These are phyloP conservation scores for Harrya chromipes DNA, from an alignment of 768 basidiomycete species.

Conservation along the genomic window DNA sequence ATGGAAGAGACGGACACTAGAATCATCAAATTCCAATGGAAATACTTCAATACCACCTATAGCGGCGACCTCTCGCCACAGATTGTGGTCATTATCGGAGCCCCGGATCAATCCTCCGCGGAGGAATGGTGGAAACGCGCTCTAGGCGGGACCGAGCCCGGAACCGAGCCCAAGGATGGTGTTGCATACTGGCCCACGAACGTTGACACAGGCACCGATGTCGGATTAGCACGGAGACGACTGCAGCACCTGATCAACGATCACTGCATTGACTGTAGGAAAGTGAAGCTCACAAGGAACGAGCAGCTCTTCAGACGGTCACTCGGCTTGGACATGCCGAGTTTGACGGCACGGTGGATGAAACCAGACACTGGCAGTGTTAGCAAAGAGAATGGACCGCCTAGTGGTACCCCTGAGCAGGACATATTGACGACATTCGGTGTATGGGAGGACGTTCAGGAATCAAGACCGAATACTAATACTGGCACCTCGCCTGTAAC, in stretches of 20 bases:
- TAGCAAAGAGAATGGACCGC: not conserved
- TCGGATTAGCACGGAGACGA: not conserved
- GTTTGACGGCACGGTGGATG: conserved; percentile 8
- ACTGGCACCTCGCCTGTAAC: too few relatives aligned
- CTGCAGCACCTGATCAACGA: conserved; percentile 17
- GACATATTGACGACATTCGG: conserved; percentile 20
- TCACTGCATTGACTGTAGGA: conserved; percentile 22
- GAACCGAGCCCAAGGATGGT: not conserved
- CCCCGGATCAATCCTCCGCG: conserved; percentile 15
- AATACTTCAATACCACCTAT: conserved; percentile 21
- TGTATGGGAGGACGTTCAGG: conserved; percentile 14
- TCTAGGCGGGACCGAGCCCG: not conserved
- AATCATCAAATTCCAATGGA: conserved; percentile 20
- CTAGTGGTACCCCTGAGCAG: not conserved
- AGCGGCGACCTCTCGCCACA: conserved; percentile 26
- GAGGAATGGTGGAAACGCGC: conserved; percentile 20
- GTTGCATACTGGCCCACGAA: conserved; percentile 7
- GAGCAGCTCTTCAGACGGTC: conserved; percentile 15
- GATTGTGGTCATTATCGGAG: conserved; percentile 21
- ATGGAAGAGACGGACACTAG: not conserved
- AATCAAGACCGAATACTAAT: not conserved
- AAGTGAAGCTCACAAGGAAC: conserved; percentile 1
- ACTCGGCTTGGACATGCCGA: conserved; percentile 12
- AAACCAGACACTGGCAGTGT: conserved; percentile 7
- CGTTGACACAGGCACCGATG: not conserved